Conservation (phyloP, 306 rosid species). For the Ammopiptanthus mongolicus region DNA sequence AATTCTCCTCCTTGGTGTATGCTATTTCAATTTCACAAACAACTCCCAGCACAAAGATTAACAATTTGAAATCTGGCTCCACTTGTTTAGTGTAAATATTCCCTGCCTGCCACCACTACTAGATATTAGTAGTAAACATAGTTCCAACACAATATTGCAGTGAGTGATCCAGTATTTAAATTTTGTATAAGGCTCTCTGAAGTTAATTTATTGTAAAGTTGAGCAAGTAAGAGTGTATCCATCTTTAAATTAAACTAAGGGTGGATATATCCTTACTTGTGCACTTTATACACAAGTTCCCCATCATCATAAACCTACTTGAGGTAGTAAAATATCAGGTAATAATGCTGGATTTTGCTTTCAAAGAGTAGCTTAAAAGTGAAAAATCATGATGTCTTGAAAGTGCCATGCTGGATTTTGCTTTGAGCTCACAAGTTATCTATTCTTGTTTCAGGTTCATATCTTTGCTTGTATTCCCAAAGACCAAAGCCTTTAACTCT, state of each 20-base stretch:
- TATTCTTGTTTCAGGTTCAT: slow-evolving; percentile 22
- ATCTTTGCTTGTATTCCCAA: background rate
- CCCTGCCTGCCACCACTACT: background rate
- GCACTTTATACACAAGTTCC: background rate
- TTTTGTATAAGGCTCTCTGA: background rate
- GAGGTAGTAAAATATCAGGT: slow-evolving; percentile 17
- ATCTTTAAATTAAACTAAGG: no score
- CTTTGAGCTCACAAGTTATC: slow-evolving; percentile 2
- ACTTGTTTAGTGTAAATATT: background rate
- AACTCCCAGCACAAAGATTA: background rate
- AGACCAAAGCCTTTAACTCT: slow-evolving; percentile 12
- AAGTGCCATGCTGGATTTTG: slow-evolving; percentile 13
- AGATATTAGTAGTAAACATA: background rate
- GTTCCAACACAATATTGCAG: background rate
- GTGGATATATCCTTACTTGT: background rate
- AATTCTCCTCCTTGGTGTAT: slow-evolving; percentile 5
- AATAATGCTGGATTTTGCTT: slow-evolving; percentile 18
- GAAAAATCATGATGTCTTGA: background rate
- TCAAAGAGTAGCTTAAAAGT: slow-evolving; percentile 20
- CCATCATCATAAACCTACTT: background rate
- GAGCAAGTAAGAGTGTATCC: no score
- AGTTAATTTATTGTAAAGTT: no score
- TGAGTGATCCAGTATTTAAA: background rate
- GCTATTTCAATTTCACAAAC: slow-evolving; percentile 6
- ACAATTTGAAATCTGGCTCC: slow-evolving; percentile 20